These are phyloP conservation scores for Cryptococcus sp. DNA, from an alignment of 1,284 basidiomycete genomes.

Conservation along the genomic window DNA sequence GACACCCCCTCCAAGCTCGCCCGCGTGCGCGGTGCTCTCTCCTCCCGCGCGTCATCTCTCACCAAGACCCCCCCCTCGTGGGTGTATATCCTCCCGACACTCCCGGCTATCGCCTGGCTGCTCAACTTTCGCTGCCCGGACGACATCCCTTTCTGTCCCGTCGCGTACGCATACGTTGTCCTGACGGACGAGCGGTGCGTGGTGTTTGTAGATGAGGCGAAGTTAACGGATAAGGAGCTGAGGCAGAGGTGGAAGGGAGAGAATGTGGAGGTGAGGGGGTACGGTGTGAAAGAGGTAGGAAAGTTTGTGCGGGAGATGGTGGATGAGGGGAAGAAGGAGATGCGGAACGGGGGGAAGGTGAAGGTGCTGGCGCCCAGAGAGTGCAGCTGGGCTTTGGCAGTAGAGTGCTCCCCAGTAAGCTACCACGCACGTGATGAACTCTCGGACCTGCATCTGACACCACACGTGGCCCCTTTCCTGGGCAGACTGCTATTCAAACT, in stretches of 20 bases:
- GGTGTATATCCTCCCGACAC: slow-evolving; percentile 49
- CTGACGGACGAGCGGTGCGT: slow-evolving; percentile 57
- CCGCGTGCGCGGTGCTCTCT: slow-evolving; percentile 36
- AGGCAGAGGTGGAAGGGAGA: slow-evolving; percentile 50
- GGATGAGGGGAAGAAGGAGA: not conserved
- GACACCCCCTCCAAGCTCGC: slow-evolving; percentile 36
- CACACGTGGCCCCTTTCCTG: not conserved
- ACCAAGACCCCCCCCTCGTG: slow-evolving; percentile 15
- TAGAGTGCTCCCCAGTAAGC: slow-evolving; percentile 33
- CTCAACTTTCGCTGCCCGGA: slow-evolving; percentile 70
- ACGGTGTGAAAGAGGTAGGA: slow-evolving; percentile 69
- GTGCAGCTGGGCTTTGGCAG: slow-evolving; percentile 45
- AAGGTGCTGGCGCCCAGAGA: slow-evolving; percentile 33
- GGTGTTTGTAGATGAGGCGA: slow-evolving; percentile 42
- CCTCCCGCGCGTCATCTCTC: slow-evolving; percentile 28
- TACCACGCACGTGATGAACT: not conserved
- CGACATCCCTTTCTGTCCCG: slow-evolving; percentile 81
- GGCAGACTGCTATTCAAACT: slow-evolving; percentile 31
- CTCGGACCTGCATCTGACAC: not conserved
- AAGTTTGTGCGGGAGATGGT: slow-evolving; percentile 56
- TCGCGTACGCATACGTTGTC: slow-evolving; percentile 80
- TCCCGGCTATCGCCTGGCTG: slow-evolving; percentile 62
- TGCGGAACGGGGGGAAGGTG: slow-evolving; percentile 18
- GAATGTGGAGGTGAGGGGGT: slow-evolving; percentile 61
- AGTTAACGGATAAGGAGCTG: slow-evolving; percentile 39